Base-by-base conservation (phyloP, 441 rosid genomes). In the Gossypium armourianum region DNA sequence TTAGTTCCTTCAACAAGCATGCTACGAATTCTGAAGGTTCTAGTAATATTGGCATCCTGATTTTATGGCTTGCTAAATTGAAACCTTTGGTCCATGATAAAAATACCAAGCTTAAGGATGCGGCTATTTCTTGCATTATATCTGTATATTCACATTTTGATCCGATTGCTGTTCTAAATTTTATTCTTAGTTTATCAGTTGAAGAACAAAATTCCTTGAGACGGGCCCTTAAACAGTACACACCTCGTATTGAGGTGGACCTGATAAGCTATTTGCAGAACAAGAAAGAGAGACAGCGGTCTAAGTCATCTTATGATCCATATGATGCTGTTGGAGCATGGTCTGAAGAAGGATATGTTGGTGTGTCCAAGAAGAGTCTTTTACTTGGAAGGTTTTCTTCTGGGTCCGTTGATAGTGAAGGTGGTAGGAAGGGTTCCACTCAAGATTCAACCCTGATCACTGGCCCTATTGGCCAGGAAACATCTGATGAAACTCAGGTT, bases 211-310 rank as follows among this genome's bases (percentile, higher is more conserved):
- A 88, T 83, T 83, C 88, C 70, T 85, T 92, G 87, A 89, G 98
- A 79, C 87, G 99, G 72, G 81, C 95, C 62, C 93, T 95, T 69
- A 95, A 90, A 78, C 97, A 90, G 80, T 83, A 88, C 63, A 92
- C 97, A 74, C 99, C 99, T 68, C 97, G 97, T 53, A 92, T 95
- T 75, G 99, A 95, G 79, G 99, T 95, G 67, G 99, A 95, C 76
- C 85, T 95, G 45, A 84, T 92, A 81, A 92, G 87, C 87, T 90
- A 83, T 84, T 73, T 95, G 85, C 99, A 95, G 86, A 88, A 72
- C 79, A 95, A 92, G 87, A 92, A 92, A 82, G 97, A 92, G 54
- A 78, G 92, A 62, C 99, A 90, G 76, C 90, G 98, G 57, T 63
- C 82, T 23, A 92, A 86, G 85, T 91, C 96, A 55, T 83, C 84